A percentile compares a stretch with the other conserved stretches of the same genome.
Conservation (phyloP, 208 protist species). For the Naegleria fowleri region DNA sequence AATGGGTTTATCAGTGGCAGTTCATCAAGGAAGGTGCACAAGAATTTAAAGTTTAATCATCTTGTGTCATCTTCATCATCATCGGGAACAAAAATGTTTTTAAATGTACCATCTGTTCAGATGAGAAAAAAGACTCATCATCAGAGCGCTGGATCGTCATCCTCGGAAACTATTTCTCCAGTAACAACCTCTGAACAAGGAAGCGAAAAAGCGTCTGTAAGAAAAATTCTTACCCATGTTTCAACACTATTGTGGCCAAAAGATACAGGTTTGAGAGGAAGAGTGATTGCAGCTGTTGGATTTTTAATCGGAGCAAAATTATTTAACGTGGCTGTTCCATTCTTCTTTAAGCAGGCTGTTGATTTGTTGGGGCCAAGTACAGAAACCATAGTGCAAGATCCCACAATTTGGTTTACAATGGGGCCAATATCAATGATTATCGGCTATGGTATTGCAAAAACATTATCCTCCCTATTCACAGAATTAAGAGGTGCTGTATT, state of each 20-base stretch:
- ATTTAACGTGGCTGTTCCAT: conserved; percentile 17
- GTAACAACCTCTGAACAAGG: background rate
- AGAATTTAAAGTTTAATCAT: too few relatives aligned
- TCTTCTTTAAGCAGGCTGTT: background rate
- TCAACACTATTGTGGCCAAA: background rate
- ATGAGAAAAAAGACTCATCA: too few relatives aligned
- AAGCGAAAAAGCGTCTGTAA: background rate
- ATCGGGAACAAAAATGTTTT: too few relatives aligned
- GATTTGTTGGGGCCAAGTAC: background rate
- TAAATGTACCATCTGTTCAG: too few relatives aligned
- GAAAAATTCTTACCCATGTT: background rate
- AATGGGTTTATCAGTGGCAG: too few relatives aligned
- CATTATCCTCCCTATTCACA: background rate
- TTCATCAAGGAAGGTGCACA: too few relatives aligned
- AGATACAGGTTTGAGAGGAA: background rate
- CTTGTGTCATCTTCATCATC: too few relatives aligned
- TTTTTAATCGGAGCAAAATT: conserved; percentile 14
- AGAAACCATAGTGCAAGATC: background rate
- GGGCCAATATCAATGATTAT: conserved; percentile 4
- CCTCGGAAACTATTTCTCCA: too few relatives aligned
- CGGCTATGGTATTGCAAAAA: conserved; percentile 8
- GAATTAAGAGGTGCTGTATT: conserved; percentile 23
- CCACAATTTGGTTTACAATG: background rate
- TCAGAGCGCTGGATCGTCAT: too few relatives aligned
- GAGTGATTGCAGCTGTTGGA: background rate